A percentile compares a stretch with the other conserved stretches of the same genome.
Conservation (phyloP, 169 alveolate genomes). For the Neospora caninum region DNA sequence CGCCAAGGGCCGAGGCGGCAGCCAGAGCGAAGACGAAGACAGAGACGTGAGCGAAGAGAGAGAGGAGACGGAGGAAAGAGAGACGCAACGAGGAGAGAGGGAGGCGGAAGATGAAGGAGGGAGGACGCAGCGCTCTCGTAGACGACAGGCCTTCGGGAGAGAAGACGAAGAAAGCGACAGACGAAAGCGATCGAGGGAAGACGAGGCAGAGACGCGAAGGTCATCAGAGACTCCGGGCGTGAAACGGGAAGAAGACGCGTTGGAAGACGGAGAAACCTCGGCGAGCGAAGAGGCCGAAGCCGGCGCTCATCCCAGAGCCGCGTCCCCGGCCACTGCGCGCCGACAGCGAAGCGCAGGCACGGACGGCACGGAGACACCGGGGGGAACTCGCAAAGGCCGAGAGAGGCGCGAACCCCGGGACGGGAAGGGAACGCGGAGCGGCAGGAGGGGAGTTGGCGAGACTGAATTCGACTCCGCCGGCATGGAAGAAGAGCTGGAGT, state of each 20-base stretch:
- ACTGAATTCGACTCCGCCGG: no score
- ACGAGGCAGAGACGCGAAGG: not conserved
- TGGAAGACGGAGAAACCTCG: not conserved
- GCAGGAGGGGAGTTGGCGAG: no score
- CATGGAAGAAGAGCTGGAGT: no score
- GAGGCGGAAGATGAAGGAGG: not conserved
- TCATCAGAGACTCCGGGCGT: not conserved
- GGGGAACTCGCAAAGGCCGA: no score
- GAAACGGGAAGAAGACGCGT: not conserved
- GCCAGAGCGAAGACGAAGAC: not conserved
- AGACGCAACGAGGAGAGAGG: slow-evolving; percentile 4
- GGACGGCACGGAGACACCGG: no score
- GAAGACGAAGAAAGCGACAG: not conserved
- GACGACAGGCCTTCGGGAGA: not conserved
- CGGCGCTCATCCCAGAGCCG: no score
- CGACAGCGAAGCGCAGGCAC: no score
- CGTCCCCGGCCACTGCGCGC: no score
- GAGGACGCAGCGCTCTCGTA: not conserved
- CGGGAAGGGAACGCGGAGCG: no score
- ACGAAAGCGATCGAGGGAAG: not conserved
- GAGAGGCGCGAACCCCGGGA: no score
- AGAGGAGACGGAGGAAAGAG: not conserved
- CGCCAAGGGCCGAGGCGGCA: not conserved
- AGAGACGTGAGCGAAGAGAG: not conserved
- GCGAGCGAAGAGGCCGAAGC: no score